Evolutionary conservation across 495 filamentous ascomycete genomes (phyloP).

Genomic region (Tetracladium marchalianum): DNA sequence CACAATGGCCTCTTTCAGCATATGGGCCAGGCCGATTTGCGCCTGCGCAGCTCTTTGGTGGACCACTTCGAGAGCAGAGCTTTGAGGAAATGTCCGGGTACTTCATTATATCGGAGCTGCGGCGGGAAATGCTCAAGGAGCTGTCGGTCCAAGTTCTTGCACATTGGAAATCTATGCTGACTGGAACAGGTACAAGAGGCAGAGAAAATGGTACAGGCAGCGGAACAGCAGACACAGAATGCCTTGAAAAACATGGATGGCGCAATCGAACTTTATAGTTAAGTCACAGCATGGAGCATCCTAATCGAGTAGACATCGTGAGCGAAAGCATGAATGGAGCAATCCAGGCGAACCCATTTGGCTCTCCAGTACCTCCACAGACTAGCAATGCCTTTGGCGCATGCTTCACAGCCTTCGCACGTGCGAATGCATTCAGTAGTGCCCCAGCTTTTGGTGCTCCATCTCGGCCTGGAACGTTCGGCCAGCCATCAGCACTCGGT

Average conservation of each 20-base stretch:
- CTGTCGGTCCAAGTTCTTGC: slow-evolving; percentile 31
- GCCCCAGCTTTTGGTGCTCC: slow-evolving; percentile 1
- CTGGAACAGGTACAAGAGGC: slow-evolving; percentile 50
- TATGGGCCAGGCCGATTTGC: slow-evolving; percentile 66
- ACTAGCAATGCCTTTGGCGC: slow-evolving; percentile 5
- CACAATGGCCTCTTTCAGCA: slow-evolving; percentile 73
- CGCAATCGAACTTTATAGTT: slow-evolving; percentile 61
- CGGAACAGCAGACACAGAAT: slow-evolving; percentile 57
- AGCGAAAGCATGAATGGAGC: slow-evolving; percentile 22
- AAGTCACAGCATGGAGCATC: slow-evolving; percentile 62
- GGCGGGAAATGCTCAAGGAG: slow-evolving; percentile 50
- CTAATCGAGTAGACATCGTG: slow-evolving; percentile 68
- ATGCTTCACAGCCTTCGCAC: neutral
- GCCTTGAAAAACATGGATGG: slow-evolving; percentile 56
- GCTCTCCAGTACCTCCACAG: neutral
- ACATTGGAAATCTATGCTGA: slow-evolving; percentile 2
- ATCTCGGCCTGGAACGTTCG: slow-evolving; percentile 7
- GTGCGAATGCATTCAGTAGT: neutral
- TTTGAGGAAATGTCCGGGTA: slow-evolving; percentile 71
- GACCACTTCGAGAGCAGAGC: slow-evolving; percentile 67
- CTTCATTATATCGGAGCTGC: slow-evolving; percentile 50
- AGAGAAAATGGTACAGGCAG: slow-evolving; percentile 42
- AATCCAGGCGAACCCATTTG: slow-evolving; percentile 6
- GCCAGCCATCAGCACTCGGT: slow-evolving; percentile 13
- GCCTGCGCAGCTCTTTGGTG: slow-evolving; percentile 73